These are phyloP conservation scores for Parastagonospora avenae DNA, from an alignment of 2,329 filamentous ascomycete genomes.

Conservation along the genomic window DNA sequence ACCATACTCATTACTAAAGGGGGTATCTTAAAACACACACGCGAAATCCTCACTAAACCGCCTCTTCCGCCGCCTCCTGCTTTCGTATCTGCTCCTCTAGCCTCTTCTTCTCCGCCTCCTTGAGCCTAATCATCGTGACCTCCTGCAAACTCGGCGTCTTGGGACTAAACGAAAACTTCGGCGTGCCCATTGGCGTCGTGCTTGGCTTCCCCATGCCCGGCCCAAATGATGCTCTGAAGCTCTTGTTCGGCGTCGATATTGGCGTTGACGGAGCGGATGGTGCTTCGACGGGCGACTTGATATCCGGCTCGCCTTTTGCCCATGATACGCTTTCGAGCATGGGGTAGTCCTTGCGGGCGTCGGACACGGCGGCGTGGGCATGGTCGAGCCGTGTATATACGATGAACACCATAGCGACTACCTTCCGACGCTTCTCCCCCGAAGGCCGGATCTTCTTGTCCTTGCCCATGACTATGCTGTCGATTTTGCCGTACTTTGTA, in stretches of 20 bases:
- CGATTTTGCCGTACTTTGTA: constrained; percentile 60
- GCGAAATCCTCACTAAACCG: neutral
- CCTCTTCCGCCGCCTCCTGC: constrained; percentile 44
- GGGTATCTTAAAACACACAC: neutral
- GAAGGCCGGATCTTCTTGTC: constrained; percentile 60
- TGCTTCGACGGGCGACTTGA: constrained; percentile 30
- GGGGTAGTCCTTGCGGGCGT: constrained; percentile 55
- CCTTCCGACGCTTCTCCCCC: constrained; percentile 57
- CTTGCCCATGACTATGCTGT: constrained; percentile 60
- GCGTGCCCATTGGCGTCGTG: constrained; percentile 36
- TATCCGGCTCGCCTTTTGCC: constrained; percentile 60
- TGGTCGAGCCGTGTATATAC: constrained; percentile 63
- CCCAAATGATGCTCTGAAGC: constrained; percentile 34
- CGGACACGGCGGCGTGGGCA: constrained; percentile 61
- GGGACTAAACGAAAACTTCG: constrained; percentile 52
- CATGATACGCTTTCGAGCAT: constrained; percentile 60
- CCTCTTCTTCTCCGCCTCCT: constrained; percentile 50
- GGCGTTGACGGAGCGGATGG: constrained; percentile 39
- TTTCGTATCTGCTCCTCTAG: constrained; percentile 52
- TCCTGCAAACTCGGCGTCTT: constrained; percentile 46
- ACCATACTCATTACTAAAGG: neutral
- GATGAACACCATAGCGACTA: constrained; percentile 59
- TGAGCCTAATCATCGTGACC: constrained; percentile 52
- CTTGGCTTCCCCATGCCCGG: constrained; percentile 22
- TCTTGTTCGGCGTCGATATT: constrained; percentile 29